Evolutionary conservation across 371 early-diverging fungal species (phyloP).

Genomic region (Cokeromyces recurvatus): DNA sequence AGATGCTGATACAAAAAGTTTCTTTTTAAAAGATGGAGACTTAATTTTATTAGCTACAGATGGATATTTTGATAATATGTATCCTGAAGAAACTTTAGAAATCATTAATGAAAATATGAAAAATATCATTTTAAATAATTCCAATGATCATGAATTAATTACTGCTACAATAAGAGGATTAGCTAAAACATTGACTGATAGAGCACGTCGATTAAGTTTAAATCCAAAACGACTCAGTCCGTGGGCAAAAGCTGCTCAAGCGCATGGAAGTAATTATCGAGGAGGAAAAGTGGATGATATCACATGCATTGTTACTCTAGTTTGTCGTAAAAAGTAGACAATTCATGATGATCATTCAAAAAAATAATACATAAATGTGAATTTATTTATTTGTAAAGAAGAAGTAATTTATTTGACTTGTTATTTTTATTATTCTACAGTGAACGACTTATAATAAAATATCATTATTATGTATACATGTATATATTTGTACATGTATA

Average conservation of each 20-base stretch:
- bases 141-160: slow-evolving; percentile 28
- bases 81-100: slow-evolving; percentile 54
- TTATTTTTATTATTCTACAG: too few relatives aligned
- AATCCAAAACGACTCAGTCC: slow-evolving; percentile 51
- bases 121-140: slow-evolving; percentile 16
- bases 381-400: too few relatives aligned
- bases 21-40: slow-evolving; percentile 63
- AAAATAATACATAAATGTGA: too few relatives aligned
- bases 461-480: too few relatives aligned
- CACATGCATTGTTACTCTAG: slow-evolving; percentile 46
- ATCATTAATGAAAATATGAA: slow-evolving; percentile 45
- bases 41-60: slow-evolving; percentile 67
- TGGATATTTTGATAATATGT: slow-evolving; percentile 71
- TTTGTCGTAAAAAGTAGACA: slow-evolving; percentile 17
- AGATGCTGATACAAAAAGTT: slow-evolving; percentile 55
- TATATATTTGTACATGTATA: too few relatives aligned
- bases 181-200: slow-evolving; percentile 52
- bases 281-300: slow-evolving; percentile 52
- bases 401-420: too few relatives aligned
- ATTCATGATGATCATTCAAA: too few relatives aligned
- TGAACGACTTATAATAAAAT: too few relatives aligned
- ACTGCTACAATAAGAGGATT: slow-evolving; percentile 48
- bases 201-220: slow-evolving; percentile 50
- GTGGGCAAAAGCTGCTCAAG: slow-evolving; percentile 45
- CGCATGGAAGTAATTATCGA: slow-evolving; percentile 41